A percentile compares a stretch with the other conserved stretches of the same genome.
Conservation (phyloP, 805 yeast genomes). For the Starmera pachycereana region DNA sequence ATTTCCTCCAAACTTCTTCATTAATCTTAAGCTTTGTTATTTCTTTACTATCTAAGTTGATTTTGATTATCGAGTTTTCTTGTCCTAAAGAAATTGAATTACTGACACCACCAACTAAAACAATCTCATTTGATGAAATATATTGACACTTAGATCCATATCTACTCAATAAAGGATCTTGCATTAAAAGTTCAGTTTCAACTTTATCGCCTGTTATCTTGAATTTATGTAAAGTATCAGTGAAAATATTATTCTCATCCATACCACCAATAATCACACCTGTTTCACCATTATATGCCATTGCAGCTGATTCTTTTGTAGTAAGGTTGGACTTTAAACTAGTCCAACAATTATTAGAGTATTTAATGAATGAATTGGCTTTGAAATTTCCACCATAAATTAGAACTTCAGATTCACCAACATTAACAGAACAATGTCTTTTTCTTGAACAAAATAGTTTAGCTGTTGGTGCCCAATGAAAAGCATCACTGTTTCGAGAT, state of each 20-base stretch:
- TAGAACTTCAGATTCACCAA: conserved; percentile 22
- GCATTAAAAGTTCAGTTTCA: conserved; percentile 8
- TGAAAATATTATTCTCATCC: conserved; percentile 16
- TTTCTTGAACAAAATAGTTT: conserved; percentile 36
- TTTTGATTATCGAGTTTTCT: conserved; percentile 25
- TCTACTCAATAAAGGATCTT: conserved; percentile 28
- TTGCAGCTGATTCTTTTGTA: conserved; percentile 25
- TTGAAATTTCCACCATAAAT: conserved; percentile 40
- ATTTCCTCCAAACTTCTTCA: conserved; percentile 26
- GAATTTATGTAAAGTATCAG: conserved; percentile 25
- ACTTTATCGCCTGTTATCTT: conserved; percentile 13
- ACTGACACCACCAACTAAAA: conserved; percentile 52
- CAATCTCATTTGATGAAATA: conserved; percentile 22
- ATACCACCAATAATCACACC: conserved; percentile 45
- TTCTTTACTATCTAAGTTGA: conserved; percentile 15
- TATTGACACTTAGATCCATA: conserved; percentile 36
- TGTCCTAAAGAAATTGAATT: conserved; percentile 23
- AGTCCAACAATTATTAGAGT: conserved; percentile 5
- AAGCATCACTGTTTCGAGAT: conserved; percentile 2
- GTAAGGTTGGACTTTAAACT: conserved; percentile 5
- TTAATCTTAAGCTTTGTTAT: conserved; percentile 22
- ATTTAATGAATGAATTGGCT: conserved; percentile 14
- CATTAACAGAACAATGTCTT: conserved; percentile 36
- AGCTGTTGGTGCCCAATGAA: conserved; percentile 30
- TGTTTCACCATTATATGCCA: conserved; percentile 20